A percentile compares a stretch with the other conserved stretches of the same genome.
Evolutionary conservation across 257 asterid genomes (phyloP).

Genomic region (Paraleonurus japonicus): DNA sequence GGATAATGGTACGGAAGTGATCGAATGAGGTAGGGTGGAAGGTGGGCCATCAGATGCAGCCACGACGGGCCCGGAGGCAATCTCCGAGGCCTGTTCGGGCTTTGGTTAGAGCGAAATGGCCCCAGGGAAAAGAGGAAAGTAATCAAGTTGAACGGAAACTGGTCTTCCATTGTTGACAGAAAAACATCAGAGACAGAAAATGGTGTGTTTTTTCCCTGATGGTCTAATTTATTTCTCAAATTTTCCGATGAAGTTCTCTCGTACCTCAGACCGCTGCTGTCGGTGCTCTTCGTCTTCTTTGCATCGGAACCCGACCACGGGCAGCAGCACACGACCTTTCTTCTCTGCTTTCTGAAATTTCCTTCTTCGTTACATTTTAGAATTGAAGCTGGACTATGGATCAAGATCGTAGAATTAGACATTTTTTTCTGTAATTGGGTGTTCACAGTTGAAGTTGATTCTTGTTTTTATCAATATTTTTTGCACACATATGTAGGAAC

Average conservation of each 20-base stretch:
- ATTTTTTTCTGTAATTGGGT: neutral
- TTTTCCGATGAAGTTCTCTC: neutral
- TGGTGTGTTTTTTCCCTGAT: neutral
- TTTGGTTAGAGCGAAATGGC: neutral
- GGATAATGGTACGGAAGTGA: slow-evolving; percentile 24
- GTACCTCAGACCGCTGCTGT: neutral
- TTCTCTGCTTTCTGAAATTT: no score
- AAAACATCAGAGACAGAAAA: neutral
- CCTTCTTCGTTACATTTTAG: no score
- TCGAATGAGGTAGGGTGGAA: slow-evolving; percentile 20
- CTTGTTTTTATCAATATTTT: no score
- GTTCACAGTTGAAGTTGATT: no score
- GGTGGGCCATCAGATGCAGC: slow-evolving; percentile 26
- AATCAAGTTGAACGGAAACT: neutral
- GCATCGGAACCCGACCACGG: neutral
- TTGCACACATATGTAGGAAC: no score
- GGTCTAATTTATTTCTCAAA: no score
- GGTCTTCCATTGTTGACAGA: neutral
- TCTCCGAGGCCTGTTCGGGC: neutral
- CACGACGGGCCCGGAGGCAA: slow-evolving; percentile 35
- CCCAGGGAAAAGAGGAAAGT: neutral
- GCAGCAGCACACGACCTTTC: no score
- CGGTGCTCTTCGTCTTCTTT: neutral
- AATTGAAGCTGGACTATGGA: no score
- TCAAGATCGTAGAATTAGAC: no score